Conservation (phyloP, 2,329 filamentous ascomycete species). For the Colletotrichum sp. region DNA sequence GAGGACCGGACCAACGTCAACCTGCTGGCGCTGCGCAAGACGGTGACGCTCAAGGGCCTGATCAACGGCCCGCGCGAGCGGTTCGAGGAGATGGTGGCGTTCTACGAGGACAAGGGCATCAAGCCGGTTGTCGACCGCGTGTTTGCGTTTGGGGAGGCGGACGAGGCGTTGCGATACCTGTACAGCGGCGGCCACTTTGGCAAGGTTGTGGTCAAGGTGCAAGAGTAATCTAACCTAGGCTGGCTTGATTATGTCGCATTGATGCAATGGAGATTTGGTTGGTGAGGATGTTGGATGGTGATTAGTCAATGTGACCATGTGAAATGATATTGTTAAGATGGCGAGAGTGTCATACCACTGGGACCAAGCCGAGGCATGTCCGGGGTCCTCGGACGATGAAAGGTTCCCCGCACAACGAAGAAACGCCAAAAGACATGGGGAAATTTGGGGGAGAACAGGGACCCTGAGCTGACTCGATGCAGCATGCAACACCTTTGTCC, state of each 20-base stretch:
- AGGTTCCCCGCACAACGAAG: not conserved
- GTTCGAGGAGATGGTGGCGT: conserved; percentile 58
- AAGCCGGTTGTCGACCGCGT: conserved; percentile 52
- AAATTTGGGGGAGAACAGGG: not conserved
- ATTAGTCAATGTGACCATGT: not conserved
- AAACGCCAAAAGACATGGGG: not conserved
- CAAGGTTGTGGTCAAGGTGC: conserved; percentile 57
- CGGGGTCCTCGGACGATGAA: not conserved
- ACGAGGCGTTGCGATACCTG: conserved; percentile 58
- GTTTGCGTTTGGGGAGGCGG: conserved; percentile 51
- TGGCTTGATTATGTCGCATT: not conserved
- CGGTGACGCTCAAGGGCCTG: conserved; percentile 58
- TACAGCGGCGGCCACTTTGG: conserved; percentile 60
- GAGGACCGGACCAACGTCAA: conserved; percentile 65
- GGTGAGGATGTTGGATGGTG: not conserved
- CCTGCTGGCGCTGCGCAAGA: conserved; percentile 52
- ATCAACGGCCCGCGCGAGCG: conserved; percentile 63
- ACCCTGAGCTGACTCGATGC: conserved; percentile 1
- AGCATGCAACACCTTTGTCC: not conserved
- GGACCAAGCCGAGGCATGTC: conserved; percentile 9
- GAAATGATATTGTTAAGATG: not conserved
- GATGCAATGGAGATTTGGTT: not conserved
- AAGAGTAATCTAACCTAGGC: conserved; percentile 20
- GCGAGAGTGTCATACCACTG: not conserved
- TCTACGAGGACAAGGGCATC: conserved; percentile 49